A percentile compares a stretch with the other conserved stretches of the same genome.
These are phyloP conservation scores for Bipolaris cookei DNA, from an alignment of 2,329 filamentous ascomycete species.

Conservation along the genomic window DNA sequence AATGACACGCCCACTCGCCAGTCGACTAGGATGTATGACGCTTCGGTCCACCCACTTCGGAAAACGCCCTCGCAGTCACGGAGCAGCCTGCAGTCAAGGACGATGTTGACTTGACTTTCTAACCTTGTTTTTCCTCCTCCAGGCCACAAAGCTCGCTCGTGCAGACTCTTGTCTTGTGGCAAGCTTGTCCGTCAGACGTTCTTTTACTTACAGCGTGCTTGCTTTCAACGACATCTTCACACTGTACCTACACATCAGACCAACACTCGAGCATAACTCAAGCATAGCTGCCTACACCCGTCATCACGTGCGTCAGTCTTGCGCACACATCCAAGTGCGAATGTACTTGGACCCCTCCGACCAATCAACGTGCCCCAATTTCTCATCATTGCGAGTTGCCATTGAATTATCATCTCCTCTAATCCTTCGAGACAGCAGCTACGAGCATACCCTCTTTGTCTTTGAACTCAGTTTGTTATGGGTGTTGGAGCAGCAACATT, in stretches of 20 bases:
- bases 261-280: conserved; percentile 10
- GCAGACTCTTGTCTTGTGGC: not conserved
- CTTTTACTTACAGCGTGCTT: conserved; percentile 2
- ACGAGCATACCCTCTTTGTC: conserved; percentile 1
- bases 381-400: conserved; percentile 39
- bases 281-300: conserved; percentile 11
- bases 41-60: conserved; percentile 14
- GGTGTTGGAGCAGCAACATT: not conserved
- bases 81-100: conserved; percentile 5
- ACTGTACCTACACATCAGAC: conserved; percentile 9
- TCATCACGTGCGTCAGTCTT: conserved; percentile 35
- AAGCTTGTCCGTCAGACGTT: not conserved
- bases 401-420: conserved; percentile 5
- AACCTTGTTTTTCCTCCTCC: not conserved
- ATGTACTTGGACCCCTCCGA: conserved; percentile 18
- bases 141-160: not conserved
- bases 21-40: conserved; percentile 31
- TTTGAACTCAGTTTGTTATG: not conserved
- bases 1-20: conserved; percentile 16
- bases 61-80: conserved; percentile 17
- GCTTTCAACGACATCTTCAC: conserved; percentile 8
- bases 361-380: conserved; percentile 45
- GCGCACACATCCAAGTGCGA: conserved; percentile 22
- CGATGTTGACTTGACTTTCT: not conserved
- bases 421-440: not conserved